These are phyloP conservation scores for Sporisorium reilianum DNA, from an alignment of 1,284 basidiomycete genomes.

Conservation along the genomic window DNA sequence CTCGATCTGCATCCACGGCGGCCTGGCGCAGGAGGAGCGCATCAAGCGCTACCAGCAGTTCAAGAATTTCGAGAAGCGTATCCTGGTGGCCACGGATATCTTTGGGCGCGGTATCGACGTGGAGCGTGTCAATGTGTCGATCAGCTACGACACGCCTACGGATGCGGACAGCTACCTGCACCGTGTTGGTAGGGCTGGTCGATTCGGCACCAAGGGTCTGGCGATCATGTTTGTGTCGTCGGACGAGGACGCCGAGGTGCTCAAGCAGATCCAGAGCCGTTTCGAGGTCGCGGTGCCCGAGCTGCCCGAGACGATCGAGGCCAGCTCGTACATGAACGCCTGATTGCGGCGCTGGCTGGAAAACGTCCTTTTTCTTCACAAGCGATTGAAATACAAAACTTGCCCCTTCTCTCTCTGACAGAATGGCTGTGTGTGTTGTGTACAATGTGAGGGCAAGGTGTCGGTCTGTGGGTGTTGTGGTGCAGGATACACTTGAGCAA, in stretches of 20 bases:
- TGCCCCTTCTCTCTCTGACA: no score
- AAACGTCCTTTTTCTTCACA: background rate
- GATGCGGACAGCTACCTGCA: constrained; percentile 99
- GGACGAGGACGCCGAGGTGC: constrained; percentile 91
- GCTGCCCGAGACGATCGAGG: constrained; percentile 90
- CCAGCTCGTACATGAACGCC: constrained; percentile 72
- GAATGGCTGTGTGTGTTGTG: background rate
- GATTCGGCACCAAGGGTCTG: constrained; percentile 99
- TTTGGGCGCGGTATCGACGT: constrained; percentile 69
- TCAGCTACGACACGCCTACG: constrained; percentile 81
- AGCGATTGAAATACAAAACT: background rate
- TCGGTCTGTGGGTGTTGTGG: background rate
- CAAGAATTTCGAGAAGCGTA: constrained; percentile 99
- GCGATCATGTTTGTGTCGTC: constrained; percentile 97
- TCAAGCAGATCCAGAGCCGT: constrained; percentile 87
- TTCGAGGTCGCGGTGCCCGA: constrained; percentile 95
- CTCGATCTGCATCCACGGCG: constrained; percentile 96
- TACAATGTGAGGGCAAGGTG: background rate
- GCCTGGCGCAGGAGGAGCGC: constrained; percentile 92
- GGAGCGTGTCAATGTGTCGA: constrained; percentile 68
- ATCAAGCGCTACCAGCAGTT: constrained; percentile 98
- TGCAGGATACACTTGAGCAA: background rate
- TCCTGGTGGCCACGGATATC: constrained; percentile 68
- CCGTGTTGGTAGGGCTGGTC: constrained; percentile 97
- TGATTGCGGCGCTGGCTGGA: constrained; percentile 4